Base-by-base conservation (phyloP, 352 stramenopile species). In the Phytophthora quininea region DNA sequence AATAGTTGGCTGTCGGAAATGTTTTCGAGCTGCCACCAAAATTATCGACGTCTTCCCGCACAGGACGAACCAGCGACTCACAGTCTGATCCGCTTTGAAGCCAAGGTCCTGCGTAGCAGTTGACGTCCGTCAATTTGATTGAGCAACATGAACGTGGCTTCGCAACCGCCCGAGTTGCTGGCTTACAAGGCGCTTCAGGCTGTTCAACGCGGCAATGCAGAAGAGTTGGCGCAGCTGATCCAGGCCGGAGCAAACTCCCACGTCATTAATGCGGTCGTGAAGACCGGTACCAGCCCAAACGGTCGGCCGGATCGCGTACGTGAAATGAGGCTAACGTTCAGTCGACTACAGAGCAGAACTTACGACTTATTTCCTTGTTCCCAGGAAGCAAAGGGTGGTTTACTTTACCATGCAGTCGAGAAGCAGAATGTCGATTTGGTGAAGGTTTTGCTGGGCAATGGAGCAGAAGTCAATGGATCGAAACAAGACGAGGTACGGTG, bases 221-320 rank as follows among this genome's bases (percentile, higher is more conserved):
- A 75, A 42, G 68, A 75, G 30, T 27, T 75, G 29, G 43, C 64
- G 27, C 68, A 75, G 47, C 53, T 72, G 35, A 67, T 75, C 12
- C 46, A 72, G 37, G 68, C 68, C 2, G 68, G 68, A 15, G 68
- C 68, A 43, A 71, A 75, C 27, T 57, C 68, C 27, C 68, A 75
- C 19, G 68, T 75, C 33, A 75, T 75, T 37, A 75, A 75, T 31
- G 63, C 68, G 38, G 63, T 75, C 32, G 63, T 75, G 40, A 75
- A 75, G 47, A 62, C 68, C 11, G 58, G 64, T 46, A 75, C 62
- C 10, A 75, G 68, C 47, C 63, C 68, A 33, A 75, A 69, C 61
- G 63, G 57, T 9, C 68, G 53, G 11, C 62, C 62, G 8, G 68
- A 71, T 62, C 68, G 63, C 3, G 68, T 75, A 68, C 19, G 19